Percentiles rank a stretch among this genome's conserved stretches.
Conservation (phyloP, 768 basidiomycete species). For the Gloeophyllum trabeum region DNA sequence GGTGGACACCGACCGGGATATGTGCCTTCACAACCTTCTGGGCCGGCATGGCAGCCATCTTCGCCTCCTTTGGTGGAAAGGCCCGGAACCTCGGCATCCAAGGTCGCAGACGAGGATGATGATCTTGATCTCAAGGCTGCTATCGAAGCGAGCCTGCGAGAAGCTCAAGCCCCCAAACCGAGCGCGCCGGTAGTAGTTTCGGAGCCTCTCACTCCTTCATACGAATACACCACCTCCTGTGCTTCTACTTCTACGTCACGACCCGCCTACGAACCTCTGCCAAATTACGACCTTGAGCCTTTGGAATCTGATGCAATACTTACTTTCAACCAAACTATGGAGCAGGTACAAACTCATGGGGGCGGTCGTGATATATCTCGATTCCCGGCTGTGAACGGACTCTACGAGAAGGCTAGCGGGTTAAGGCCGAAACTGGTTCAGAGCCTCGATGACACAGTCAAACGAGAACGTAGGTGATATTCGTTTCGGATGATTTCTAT, state of each 20-base stretch:
- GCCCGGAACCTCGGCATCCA: slow-evolving; percentile 20
- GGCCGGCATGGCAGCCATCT: slow-evolving; percentile 45
- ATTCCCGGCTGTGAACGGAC: slow-evolving; percentile 74
- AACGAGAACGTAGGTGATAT: slow-evolving; percentile 65
- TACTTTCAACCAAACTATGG: slow-evolving; percentile 85
- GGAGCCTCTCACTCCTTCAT: slow-evolving; percentile 30
- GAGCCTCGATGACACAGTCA: slow-evolving; percentile 72
- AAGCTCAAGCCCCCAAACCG: slow-evolving; percentile 65
- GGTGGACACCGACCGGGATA: slow-evolving; percentile 51
- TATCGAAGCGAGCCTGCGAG: slow-evolving; percentile 90
- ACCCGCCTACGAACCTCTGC: slow-evolving; percentile 40
- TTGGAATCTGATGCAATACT: slow-evolving; percentile 79
- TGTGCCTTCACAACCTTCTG: slow-evolving; percentile 47
- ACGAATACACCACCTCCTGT: slow-evolving; percentile 17
- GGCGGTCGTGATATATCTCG: slow-evolving; percentile 69
- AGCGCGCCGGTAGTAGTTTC: slow-evolving; percentile 64
- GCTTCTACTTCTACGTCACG: slow-evolving; percentile 30
- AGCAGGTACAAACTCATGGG: slow-evolving; percentile 69
- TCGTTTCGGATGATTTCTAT: background rate
- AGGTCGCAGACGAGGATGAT: slow-evolving; percentile 56
- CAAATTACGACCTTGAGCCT: slow-evolving; percentile 73
- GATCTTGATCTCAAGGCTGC: slow-evolving; percentile 90
- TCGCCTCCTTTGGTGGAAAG: slow-evolving; percentile 62
- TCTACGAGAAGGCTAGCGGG: slow-evolving; percentile 75
- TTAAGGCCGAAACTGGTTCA: slow-evolving; percentile 74